Percentiles rank a stretch among this genome's conserved stretches.
These are phyloP conservation scores for Phytophthora cryptogea DNA, from an alignment of 352 stramenopile species.

Conservation along the genomic window DNA sequence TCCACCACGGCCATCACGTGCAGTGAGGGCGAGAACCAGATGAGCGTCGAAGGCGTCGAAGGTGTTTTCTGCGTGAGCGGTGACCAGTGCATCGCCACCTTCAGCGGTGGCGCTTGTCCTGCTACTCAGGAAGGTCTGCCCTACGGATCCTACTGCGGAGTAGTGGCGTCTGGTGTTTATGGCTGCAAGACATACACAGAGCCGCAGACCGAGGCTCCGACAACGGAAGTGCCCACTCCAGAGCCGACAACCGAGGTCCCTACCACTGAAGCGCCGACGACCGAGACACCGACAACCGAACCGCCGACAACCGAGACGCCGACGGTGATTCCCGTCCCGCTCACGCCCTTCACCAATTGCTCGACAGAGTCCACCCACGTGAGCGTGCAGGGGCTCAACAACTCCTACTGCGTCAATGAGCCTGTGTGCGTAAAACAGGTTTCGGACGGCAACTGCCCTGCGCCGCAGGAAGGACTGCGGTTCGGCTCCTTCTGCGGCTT, in stretches of 20 bases:
- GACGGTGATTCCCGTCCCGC: slow-evolving; percentile 5
- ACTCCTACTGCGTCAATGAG: slow-evolving; percentile 47
- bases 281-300: not conserved
- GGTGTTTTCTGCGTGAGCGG: slow-evolving; percentile 37
- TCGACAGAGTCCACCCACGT: slow-evolving; percentile 14
- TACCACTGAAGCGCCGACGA: not conserved
- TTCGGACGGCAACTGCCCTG: slow-evolving; percentile 41
- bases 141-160: slow-evolving; percentile 41
- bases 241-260: slow-evolving; percentile 2
- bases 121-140: slow-evolving; percentile 27
- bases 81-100: slow-evolving; percentile 32
- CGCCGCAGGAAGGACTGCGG: slow-evolving; percentile 37
- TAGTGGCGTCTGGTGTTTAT: slow-evolving; percentile 39
- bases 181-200: slow-evolving; percentile 33
- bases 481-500: slow-evolving; percentile 49
- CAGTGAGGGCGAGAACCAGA: slow-evolving; percentile 24
- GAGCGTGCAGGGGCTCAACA: slow-evolving; percentile 45
- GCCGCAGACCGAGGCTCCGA: slow-evolving; percentile 2
- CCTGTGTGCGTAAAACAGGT: slow-evolving; percentile 37
- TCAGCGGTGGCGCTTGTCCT: slow-evolving; percentile 30
- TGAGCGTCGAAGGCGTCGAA: slow-evolving; percentile 40
- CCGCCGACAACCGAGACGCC: slow-evolving; percentile 3
- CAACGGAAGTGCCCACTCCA: slow-evolving; percentile 2
- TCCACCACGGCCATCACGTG: slow-evolving; percentile 21
- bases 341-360: slow-evolving; percentile 13